Conservation (phyloP, 2,329 filamentous ascomycete species). For the Colletotrichum liaoningense region DNA sequence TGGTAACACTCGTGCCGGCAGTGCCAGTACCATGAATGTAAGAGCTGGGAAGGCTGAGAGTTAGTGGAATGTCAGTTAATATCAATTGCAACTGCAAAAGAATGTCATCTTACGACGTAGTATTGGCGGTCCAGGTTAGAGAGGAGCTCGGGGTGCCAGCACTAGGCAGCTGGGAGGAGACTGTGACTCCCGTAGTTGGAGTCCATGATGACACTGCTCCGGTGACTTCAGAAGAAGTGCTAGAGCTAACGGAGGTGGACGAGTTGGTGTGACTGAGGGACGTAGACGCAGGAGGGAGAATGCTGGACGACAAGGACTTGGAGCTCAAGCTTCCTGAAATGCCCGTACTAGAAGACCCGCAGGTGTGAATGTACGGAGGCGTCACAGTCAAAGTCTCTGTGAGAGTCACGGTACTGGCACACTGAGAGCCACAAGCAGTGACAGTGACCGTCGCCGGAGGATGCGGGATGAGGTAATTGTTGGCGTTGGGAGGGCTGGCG, state of each 20-base stretch:
- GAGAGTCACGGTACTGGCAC: constrained; percentile 42
- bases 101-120: constrained; percentile 6
- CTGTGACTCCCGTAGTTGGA: neutral
- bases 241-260: neutral
- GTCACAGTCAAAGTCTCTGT: constrained; percentile 45
- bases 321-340: neutral
- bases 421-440: constrained; percentile 25
- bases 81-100: neutral
- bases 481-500: constrained; percentile 38
- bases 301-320: constrained; percentile 8
- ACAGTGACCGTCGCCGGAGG: constrained; percentile 30
- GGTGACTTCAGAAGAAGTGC: neutral
- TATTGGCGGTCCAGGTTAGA: neutral
- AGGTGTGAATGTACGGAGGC: constrained; percentile 40
- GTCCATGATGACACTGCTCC: neutral
- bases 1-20: neutral
- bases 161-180: constrained; percentile 23
- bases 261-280: constrained; percentile 4
- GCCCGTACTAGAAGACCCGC: neutral
- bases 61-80: neutral
- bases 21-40: constrained; percentile 19
- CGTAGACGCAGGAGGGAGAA: neutral
- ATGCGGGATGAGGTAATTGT: constrained; percentile 11
- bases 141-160: constrained; percentile 13
- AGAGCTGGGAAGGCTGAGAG: neutral